These are phyloP conservation scores for Turritis glabra DNA, from an alignment of 345 rosid species.

Conservation along the genomic window DNA sequence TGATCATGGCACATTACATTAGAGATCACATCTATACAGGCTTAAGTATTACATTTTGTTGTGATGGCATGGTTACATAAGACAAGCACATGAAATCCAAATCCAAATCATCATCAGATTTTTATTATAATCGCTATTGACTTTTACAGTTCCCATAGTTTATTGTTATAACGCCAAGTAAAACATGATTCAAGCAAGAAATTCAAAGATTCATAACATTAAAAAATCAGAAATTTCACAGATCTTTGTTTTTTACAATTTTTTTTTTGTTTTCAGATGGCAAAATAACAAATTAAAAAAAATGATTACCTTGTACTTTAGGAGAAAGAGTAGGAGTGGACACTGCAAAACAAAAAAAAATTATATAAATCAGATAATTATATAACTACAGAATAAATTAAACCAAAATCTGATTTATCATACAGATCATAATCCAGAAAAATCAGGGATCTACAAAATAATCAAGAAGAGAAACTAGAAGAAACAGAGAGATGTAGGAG, in stretches of 20 bases:
- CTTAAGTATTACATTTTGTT: neutral
- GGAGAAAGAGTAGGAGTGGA: slow-evolving; percentile 1
- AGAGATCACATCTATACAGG: neutral
- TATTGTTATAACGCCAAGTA: neutral
- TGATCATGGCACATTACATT: neutral
- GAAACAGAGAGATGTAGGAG: neutral
- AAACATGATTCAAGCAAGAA: neutral
- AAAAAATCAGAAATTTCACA: neutral
- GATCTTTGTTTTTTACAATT: neutral
- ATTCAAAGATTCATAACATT: slow-evolving; percentile 17
- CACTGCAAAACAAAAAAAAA: slow-evolving; percentile 11
- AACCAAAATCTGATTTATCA: neutral
- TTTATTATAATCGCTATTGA: neutral
- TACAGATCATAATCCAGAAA: neutral
- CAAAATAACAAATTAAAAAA: neutral
- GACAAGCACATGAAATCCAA: neutral
- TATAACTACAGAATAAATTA: neutral
- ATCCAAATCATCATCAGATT: neutral
- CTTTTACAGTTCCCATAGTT: neutral
- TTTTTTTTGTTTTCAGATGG: neutral
- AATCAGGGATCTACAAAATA: neutral
- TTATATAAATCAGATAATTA: neutral
- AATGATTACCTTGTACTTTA: slow-evolving; percentile 20
- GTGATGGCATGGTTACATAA: neutral
- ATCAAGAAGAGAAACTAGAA: neutral